Conservation (phyloP, 2,329 filamentous ascomycete genomes). For the Clonostachys byssicola region DNA sequence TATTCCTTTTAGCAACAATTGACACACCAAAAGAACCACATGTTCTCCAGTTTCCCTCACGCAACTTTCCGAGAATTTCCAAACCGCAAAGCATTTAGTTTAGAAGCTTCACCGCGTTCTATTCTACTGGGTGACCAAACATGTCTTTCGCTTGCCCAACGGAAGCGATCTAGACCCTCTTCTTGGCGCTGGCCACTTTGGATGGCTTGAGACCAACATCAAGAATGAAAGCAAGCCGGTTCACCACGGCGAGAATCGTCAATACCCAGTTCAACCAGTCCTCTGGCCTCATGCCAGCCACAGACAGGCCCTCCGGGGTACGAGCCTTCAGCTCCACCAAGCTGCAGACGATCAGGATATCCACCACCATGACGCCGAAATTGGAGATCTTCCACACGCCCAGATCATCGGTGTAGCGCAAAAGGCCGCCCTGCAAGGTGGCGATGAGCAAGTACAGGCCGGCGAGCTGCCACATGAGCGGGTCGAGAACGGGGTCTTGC, state of each 20-base stretch:
- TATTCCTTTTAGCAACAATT: no score
- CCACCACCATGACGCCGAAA: neutral
- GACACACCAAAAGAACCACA: no score
- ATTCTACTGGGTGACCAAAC: no score
- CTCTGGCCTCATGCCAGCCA: neutral
- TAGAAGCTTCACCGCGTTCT: no score
- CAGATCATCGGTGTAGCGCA: conserved; percentile 12
- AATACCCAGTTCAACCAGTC: neutral
- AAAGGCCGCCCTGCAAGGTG: neutral
- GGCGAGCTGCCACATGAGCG: conserved; percentile 14
- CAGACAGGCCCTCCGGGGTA: neutral
- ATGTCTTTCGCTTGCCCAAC: no score
- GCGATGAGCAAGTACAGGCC: conserved; percentile 6
- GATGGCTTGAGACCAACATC: neutral
- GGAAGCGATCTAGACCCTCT: no score
- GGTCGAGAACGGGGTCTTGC: no score
- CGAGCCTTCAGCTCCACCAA: neutral
- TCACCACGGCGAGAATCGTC: neutral
- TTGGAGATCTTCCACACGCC: conserved; percentile 10
- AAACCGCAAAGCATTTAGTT: no score
- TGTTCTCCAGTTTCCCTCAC: no score
- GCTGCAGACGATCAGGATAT: neutral
- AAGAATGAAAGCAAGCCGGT: neutral
- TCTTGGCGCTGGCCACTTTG: no score
- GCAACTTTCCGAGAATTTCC: no score